Evolutionary conservation across 2,329 filamentous ascomycete genomes (phyloP), one percentile per base, ranked within the genome.

Genomic region (Septoria linicola): DNA sequence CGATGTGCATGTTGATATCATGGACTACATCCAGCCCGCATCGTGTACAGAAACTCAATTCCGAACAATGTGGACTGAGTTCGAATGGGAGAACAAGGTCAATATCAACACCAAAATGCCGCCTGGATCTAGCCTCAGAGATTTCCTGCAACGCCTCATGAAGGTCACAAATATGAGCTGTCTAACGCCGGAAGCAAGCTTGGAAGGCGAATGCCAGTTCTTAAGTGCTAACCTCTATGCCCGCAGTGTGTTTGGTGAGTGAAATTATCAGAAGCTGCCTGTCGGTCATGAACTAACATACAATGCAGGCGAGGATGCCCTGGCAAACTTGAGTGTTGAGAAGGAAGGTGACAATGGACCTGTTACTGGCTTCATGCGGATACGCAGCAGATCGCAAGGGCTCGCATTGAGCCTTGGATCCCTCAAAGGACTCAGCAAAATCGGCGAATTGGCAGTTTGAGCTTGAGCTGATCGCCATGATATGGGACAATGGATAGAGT

Each of bases 31-130:
- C 66, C 92, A 97, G 69, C 93, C 93, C 1, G 92, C 92, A 5
- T 85, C 90, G 13, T 99, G 93, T 78, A 93, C 89, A 3, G 93
- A 99, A 77, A 96, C 92, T 8, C 90, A 97, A 67, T 99, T 99
- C 84, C 84, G 93, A 54, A 95, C 89, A n/a, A 99, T 99, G 93
- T 99, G 93, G 93, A 99, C 93, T 31, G 93, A 99, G 69, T 99
- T 99, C 62, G 93, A 99, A 70, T 99, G 93, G 93, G 93, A 99
- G 79, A 99, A 99, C 77, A 99, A 99, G 81, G 92, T 99, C 72
- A 99, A 99, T 76, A 97, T 99, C 76, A 96, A 96, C 74, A 95
- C 89, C 59, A 97, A 96, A 79, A 65, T 70, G 64, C 62, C 63
- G 16, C 55, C 61, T n/a, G 89, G 89, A 61, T 95, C 92, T 77